Evolutionary conservation across 2,329 filamentous ascomycete species (phyloP), one percentile per base, ranked within the genome.

Genomic region (Fusarium poae): DNA sequence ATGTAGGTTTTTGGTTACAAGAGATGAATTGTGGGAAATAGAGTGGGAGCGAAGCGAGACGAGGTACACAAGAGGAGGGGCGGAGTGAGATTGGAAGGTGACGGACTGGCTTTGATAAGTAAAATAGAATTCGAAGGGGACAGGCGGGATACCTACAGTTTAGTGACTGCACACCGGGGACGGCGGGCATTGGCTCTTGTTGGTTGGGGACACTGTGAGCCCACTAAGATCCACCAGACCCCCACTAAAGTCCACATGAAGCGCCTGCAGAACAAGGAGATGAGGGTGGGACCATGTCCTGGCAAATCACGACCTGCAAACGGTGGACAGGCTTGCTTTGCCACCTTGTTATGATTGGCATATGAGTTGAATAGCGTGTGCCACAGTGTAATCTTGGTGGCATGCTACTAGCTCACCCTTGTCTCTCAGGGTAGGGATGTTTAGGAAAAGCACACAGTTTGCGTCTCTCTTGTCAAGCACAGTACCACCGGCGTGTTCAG

Each of bases 261-360:
- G 64, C 59, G 58, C 70, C 61, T 74, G 52, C 67, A 57, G 67
- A 64, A 58, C 64, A 35, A 63, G 70, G 64, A 68, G 68, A 72
- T 71, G 73, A 70, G 65, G 54, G 68, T 53, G 64, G 37, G 62
- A 32, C 59, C 69, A 39, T 40, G 51, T 70, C 57, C 65, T 70
- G 73, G 72, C 78, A 73, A 79, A 79, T 79, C 66, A 75, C 42
- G 42, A 35, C 34, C 65, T 44, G 64, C 62, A 61, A 69, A 61
- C 64, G 56, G 45, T 25, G 65, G 71, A 57, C 72, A 73, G 71
- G 68, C 48, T 30, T 52, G 67, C 43, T 70, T 79, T 71, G 76
- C 77, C 78, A 78, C 78, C 72, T 54, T 53, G 49, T 48, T 64
- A 58, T 77, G 74, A 79, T 78, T 79, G 77, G 77, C 23, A 50